Evolutionary conservation across 345 rosid genomes (phyloP), one percentile per base, ranked within the genome.

Genomic region (Melastoma malabathricum): DNA sequence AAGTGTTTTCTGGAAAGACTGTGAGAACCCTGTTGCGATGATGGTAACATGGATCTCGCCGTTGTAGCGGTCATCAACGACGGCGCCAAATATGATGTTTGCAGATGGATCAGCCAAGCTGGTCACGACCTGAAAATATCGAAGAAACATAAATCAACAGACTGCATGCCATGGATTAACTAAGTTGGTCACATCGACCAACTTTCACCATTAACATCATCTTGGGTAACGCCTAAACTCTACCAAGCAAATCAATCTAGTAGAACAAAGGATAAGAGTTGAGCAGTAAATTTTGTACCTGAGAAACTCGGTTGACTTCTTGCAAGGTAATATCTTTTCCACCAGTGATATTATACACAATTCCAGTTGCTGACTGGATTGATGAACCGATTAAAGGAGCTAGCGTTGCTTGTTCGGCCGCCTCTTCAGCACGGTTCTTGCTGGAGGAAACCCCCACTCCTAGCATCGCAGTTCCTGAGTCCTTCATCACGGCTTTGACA

Each of bases 361-460:
- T 95, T 10, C 96, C 96, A 15, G 96, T 92, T 29, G 98, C 98
- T 43, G 98, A 92, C 56, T 92, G 89, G 53, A 92, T 92, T n/a
- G 98, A 92, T 67, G 98, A 92, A 43, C 98, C 98, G 31, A 92
- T 80, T 65, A 92, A 58, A 15, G 98, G 98, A 61, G 98, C 94
- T 72, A 86, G 67, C 25, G 93, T 92, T 20, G 98, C 98, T 63
- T 92, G 96, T 59, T 92, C 96, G 51, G 98, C 98, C 1, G 98
- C 98, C 73, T 86, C 98, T 80, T 82, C 95, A 56, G 98, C 98
- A 55, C 98, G 89, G 64, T 92, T 92, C 67, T 86, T 92, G 82
- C 98, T 74, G 44, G 96, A 86, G 48, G 98, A 87, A 60, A 82
- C 89, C 55, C 98, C 98, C n/a, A 92, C 94, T 16, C 98, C 96